phyloP scores from a whole-genome alignment of 441 rosid genomes.

The Viola pubescens region DNA sequence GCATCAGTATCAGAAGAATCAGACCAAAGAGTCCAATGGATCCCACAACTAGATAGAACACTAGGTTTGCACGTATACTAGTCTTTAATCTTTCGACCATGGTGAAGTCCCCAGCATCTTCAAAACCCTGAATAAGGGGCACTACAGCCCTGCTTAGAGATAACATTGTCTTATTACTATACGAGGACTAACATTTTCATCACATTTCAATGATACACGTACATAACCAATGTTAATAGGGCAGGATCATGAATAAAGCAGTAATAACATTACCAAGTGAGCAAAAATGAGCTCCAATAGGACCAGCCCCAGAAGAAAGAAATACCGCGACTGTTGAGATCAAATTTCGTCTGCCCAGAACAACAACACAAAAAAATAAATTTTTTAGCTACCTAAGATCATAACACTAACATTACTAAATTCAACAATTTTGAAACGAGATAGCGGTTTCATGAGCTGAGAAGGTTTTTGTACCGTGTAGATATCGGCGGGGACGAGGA shows the following conservation, averaged over 20 bases:
- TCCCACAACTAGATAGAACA: conserved; percentile 86
- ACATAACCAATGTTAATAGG: too few species aligned
- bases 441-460: too few species aligned
- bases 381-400: not conserved
- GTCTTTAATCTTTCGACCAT: conserved; percentile 81
- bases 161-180: conserved; percentile 21
- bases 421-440: too few species aligned
- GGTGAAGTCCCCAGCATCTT: conserved; percentile 98
- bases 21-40: conserved; percentile 81
- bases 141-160: conserved; percentile 95
- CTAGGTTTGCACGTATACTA: conserved; percentile 80
- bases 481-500: conserved; percentile 98
- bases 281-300: conserved; percentile 98
- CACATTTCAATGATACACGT: not conserved
- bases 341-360: conserved; percentile 49
- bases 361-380: not conserved
- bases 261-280: conserved; percentile 57
- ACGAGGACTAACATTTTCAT: not conserved
- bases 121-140: conserved; percentile 99
- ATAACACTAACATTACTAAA: not conserved
- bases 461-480: conserved; percentile 46
- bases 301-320: conserved; percentile 98
- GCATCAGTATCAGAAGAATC: conserved; percentile 75
- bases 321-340: conserved; percentile 55
- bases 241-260: too few species aligned